A percentile compares a stretch with the other conserved stretches of the same genome.
Evolutionary conservation across 139 green algal genomes (phyloP).

Genomic region (Chlamydomonas schloesseri): DNA sequence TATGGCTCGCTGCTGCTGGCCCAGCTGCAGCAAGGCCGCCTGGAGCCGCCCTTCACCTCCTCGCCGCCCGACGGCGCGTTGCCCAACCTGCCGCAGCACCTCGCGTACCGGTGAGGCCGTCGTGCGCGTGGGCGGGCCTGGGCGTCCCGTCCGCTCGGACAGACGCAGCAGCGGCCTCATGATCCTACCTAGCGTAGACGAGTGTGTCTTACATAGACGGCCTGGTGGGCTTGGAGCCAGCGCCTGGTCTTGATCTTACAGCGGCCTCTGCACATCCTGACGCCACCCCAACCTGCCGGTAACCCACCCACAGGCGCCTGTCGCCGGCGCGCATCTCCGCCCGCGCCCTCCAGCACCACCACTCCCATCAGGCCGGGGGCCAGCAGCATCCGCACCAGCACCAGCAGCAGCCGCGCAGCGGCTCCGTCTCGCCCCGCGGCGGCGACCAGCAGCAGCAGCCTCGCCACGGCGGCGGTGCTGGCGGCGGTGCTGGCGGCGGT

Average conservation of each 20-base stretch:
- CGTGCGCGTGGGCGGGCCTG: too few relatives aligned
- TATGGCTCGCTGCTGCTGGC: conserved; percentile 74
- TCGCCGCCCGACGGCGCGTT: conserved; percentile 63
- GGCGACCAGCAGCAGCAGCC: neutral
- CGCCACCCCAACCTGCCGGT: neutral
- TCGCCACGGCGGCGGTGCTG: neutral
- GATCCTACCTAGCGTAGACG: too few relatives aligned
- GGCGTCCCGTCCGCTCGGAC: too few relatives aligned
- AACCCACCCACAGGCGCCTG: neutral
- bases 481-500: too few relatives aligned
- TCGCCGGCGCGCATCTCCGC: neutral
- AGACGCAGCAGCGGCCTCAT: neutral
- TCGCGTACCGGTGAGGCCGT: conserved; percentile 53
- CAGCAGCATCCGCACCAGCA: too few relatives aligned
- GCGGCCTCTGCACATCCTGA: neutral
- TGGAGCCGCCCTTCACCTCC: conserved; percentile 66
- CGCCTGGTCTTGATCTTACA: too few relatives aligned
- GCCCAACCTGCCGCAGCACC: conserved; percentile 58
- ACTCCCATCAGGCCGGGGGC: too few relatives aligned
- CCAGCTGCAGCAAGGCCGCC: conserved; percentile 66
- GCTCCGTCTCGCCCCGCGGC: neutral
- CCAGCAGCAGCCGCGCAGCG: neutral
- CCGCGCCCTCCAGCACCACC: too few relatives aligned
- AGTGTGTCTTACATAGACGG: too few relatives aligned
- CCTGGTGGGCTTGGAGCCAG: too few relatives aligned